A percentile compares a stretch with the other conserved stretches of the same genome.
Conservation (phyloP, 2,329 filamentous ascomycete genomes). For the Monosporascus cannonballus region DNA sequence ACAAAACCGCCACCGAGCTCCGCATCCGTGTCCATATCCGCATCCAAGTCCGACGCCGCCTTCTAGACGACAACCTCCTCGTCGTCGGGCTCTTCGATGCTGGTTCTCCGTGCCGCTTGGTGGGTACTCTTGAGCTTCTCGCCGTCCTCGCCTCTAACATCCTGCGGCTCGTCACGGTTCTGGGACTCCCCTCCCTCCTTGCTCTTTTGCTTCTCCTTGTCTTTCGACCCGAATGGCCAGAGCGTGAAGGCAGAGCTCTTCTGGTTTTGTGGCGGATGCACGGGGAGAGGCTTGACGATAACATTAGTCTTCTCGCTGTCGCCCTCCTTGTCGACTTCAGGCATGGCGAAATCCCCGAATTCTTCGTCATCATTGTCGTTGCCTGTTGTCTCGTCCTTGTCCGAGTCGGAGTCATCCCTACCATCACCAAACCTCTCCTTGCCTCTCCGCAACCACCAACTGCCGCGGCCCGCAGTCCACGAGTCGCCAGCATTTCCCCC, state of each 20-base stretch:
- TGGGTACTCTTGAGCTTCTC: constrained; percentile 39
- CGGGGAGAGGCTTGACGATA: constrained; percentile 49
- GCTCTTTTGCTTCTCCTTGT: constrained; percentile 23
- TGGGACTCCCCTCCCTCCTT: constrained; percentile 32
- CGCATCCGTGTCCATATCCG: constrained; percentile 2
- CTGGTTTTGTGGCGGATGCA: constrained; percentile 40
- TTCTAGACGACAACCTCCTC: constrained; percentile 31
- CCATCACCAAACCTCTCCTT: constrained; percentile 34
- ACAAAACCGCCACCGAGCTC: constrained; percentile 12
- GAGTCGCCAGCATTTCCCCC: constrained; percentile 32
- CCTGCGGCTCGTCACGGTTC: constrained; percentile 21
- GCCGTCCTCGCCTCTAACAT: constrained; percentile 33
- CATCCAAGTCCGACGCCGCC: constrained; percentile 7
- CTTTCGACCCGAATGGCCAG: constrained; percentile 46
- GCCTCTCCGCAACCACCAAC: constrained; percentile 40
- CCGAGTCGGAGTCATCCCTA: constrained; percentile 38
- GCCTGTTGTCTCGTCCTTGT: constrained; percentile 23
- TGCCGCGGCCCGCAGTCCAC: constrained; percentile 30
- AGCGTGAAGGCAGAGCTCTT: constrained; percentile 39
- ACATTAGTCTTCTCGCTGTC: constrained; percentile 22
- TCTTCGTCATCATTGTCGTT: constrained; percentile 42
- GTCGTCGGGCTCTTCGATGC: constrained; percentile 53
- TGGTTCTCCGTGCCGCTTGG: constrained; percentile 49
- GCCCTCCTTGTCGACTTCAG: constrained; percentile 41
- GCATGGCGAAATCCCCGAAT: constrained; percentile 64